phyloP scores from a whole-genome alignment of 2,329 filamentous ascomycete genomes.

The Exophiala phaeomuriformis region DNA sequence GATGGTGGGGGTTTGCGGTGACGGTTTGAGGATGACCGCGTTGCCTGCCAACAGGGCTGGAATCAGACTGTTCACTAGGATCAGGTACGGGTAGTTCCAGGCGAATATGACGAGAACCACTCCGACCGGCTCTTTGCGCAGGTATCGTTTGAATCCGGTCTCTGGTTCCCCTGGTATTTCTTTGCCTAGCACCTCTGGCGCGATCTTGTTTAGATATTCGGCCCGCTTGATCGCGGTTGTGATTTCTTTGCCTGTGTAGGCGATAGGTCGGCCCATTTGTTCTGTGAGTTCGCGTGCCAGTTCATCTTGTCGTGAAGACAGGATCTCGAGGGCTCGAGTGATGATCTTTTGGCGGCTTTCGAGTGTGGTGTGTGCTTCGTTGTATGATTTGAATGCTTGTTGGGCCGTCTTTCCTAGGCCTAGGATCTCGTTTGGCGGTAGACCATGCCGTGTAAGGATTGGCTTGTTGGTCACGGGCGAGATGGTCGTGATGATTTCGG shows the following conservation, averaged over 20 bases:
- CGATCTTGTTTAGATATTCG: constrained; percentile 79
- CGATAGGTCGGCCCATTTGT: constrained; percentile 92
- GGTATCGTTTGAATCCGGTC: constrained; percentile 82
- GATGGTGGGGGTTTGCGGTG: constrained; percentile 87
- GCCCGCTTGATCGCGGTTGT: constrained; percentile 76
- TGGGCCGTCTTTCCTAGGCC: constrained; percentile 64
- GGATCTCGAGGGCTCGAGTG: constrained; percentile 65
- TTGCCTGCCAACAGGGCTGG: constrained; percentile 88
- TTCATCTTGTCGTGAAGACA: constrained; percentile 66
- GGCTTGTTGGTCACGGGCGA: constrained; percentile 83
- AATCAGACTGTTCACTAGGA: constrained; percentile 83
- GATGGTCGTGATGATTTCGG: constrained; percentile 64
- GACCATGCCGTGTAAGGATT: constrained; percentile 69
- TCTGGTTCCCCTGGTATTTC: constrained; percentile 78
- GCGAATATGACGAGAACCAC: constrained; percentile 85
- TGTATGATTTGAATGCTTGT: constrained; percentile 68
- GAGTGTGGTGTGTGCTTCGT: constrained; percentile 68
- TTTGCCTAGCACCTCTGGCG: constrained; percentile 62
- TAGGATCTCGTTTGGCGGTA: constrained; percentile 62
- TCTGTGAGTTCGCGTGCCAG: constrained; percentile 78
- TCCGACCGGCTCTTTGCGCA: constrained; percentile 80
- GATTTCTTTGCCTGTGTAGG: constrained; percentile 77
- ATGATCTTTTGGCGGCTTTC: constrained; percentile 72
- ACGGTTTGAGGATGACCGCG: constrained; percentile 87
- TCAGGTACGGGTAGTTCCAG: constrained; percentile 97